Evolutionary conservation across 805 yeast species (phyloP), one percentile per base, ranked within the genome.

Genomic region (Candida namnaoensis): DNA sequence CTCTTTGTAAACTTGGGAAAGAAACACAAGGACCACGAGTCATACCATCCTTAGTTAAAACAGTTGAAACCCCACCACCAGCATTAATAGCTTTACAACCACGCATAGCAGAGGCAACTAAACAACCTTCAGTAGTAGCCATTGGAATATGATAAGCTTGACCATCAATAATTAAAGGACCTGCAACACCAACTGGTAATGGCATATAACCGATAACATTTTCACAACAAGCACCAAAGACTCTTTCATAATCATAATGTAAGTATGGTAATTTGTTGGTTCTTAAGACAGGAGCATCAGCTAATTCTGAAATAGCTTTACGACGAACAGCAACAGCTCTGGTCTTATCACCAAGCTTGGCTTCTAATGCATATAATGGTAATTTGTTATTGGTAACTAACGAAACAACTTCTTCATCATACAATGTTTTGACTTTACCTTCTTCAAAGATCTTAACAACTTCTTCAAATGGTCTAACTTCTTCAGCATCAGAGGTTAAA

Each of bases 81-180:
- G 91, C 80, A 61, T 93, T 93, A 50, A 93, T 84, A 26, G 98
- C 98, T 61, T 93, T 93, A 70, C 98, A 93, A 50, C 99, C 99
- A 65, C 99, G 84, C 95, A 88, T 91, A 12, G 99, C 83, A 15
- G 97, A 88, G 5, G 99, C 99, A 50, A 93, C 97, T 44, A 93
- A 72, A 66, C 98, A 95, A 41, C 99, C 99, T 68, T 93, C 99
- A 32, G 99, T 93, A 14, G 99, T 93, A 26, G 99, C 99, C 95
- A 93, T 88, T 34, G 99, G 99, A 51, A 93, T 81, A 64, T 88
- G 95, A 61, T 74, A 83, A 38, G 95, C 80, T 49, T 74, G 78
- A 40, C 91, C 95, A 62, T 93, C 98, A 54, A 93, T 86, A 42
- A 87, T 71, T 60, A 93, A 65, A 9, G 99, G 99, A 41, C 99